Evolutionary conservation across 768 basidiomycete species (phyloP), one percentile per base, ranked within the genome.

Genomic region (Wakefieldia striispora): DNA sequence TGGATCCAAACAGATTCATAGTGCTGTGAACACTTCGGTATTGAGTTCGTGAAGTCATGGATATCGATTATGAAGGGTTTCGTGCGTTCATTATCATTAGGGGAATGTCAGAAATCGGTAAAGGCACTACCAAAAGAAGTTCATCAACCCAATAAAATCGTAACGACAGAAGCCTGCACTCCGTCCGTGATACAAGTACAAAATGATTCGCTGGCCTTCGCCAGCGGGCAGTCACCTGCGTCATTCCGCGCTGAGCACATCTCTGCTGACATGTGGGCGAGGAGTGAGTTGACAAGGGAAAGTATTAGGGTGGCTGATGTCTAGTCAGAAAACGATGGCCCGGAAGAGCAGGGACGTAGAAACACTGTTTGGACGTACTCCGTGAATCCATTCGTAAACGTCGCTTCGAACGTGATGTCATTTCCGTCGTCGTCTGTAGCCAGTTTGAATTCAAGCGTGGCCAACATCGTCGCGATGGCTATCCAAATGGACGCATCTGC

Each of bases 401-500:
- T 48, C 1, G 52, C 33, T 17, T 50, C 34, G 27, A 57, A 50
- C 13, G 43, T 21, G n/a, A 57, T 47, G 4, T 51, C 56, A 11
- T 51, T 41, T 4, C 53, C 56, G 4, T 47, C 27, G 2, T 26
- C 40, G 35, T 56, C 51, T 11, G 43, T 46, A 21, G 47, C 47
- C 1, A 24, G 39, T 13, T 43, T 33, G 20, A 54, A 47, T 5
- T 54, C 29, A 7, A 57, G 43, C 14, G 36, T 51, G 3, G 52
- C 52, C 16, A 57, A 19, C 49, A 54, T 50, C 4, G 52, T 49
- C 39, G 6, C 45, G 9, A 53, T 48, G 1, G 48, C 48, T 13
- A 34, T 34, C 55, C 55, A 56, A 4, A 53, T 3, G 12, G 43
- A 52, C 4, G 47, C 45, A 43, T 56, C 51, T 2, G 51, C 55